These are phyloP conservation scores for Suhomyces bribrorum DNA, from an alignment of 1,139 yeast species.

Conservation along the genomic window DNA sequence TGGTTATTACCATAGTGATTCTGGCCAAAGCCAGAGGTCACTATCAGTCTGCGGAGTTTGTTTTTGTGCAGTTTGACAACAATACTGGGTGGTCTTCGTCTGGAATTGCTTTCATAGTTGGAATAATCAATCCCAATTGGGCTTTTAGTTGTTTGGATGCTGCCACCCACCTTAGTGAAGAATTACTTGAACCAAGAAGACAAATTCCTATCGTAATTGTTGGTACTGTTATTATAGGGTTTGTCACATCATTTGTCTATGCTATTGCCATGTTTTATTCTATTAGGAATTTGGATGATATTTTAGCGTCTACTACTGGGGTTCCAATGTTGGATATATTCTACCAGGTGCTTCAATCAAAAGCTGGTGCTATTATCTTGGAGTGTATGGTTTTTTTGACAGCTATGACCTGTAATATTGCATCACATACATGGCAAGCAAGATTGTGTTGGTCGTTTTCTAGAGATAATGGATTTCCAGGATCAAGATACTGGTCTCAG, in stretches of 20 bases:
- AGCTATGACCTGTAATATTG: constrained; percentile 44
- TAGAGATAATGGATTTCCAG: constrained; percentile 45
- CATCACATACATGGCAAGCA: constrained; percentile 48
- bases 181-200: constrained; percentile 37
- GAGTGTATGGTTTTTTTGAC: constrained; percentile 38
- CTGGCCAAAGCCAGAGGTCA: constrained; percentile 40
- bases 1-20: constrained; percentile 38
- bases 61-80: constrained; percentile 39
- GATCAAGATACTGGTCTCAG: constrained; percentile 35
- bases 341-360: constrained; percentile 38
- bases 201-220: constrained; percentile 45
- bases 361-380: constrained; percentile 41
- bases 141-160: constrained; percentile 46
- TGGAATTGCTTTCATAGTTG: constrained; percentile 47
- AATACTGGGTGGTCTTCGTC: constrained; percentile 44
- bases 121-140: constrained; percentile 48
- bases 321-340: constrained; percentile 45
- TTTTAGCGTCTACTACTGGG: constrained; percentile 34
- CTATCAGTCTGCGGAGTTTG: constrained; percentile 39
- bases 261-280: constrained; percentile 47
- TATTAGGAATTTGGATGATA: constrained; percentile 33
- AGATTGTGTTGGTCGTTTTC: constrained; percentile 32
- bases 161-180: constrained; percentile 48
- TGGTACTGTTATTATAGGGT: constrained; percentile 46
- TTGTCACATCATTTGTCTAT: constrained; percentile 41